Conservation (phyloP, 257 asterid genomes). For the Capsicum rhomboideum region DNA sequence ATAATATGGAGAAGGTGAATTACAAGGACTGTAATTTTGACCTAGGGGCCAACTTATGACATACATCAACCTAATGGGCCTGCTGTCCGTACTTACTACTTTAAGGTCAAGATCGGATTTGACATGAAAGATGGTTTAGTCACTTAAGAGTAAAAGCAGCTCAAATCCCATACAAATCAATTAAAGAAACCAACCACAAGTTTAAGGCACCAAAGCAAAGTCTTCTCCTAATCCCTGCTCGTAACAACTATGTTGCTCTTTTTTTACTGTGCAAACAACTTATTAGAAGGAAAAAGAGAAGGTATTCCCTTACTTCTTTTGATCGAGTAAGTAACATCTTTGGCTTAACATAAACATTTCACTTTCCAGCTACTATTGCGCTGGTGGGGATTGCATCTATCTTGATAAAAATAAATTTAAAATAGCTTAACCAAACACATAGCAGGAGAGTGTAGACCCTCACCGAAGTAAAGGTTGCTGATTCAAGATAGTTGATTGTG, state of each 20-base stretch:
- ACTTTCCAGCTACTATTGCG: not conserved
- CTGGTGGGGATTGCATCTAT: not conserved
- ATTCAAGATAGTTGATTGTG: slow-evolving; percentile 75
- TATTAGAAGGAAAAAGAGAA: not conserved
- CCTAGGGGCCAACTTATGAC: not conserved
- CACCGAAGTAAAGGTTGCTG: slow-evolving; percentile 96
- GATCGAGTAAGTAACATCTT: not conserved
- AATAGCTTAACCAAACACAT: not conserved
- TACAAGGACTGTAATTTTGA: not conserved
- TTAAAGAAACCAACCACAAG: not conserved
- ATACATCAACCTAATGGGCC: not conserved
- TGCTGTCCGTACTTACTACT: not conserved
- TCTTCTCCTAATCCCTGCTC: not conserved
- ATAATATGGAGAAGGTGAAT: not conserved
- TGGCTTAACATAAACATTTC: not conserved
- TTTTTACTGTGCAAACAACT: not conserved
- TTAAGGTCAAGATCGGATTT: not conserved
- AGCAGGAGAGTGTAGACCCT: slow-evolving; percentile 12
- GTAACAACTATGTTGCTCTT: not conserved
- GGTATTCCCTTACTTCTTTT: not conserved
- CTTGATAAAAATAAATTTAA: not conserved
- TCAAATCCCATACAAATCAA: not conserved
- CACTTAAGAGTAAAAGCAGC: not conserved
- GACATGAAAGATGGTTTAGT: not conserved
- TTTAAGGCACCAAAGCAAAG: not conserved